A percentile compares a stretch with the other conserved stretches of the same genome.
Evolutionary conservation across 106 monocot genomes (phyloP).

Genomic region (Gastrodia elata): DNA sequence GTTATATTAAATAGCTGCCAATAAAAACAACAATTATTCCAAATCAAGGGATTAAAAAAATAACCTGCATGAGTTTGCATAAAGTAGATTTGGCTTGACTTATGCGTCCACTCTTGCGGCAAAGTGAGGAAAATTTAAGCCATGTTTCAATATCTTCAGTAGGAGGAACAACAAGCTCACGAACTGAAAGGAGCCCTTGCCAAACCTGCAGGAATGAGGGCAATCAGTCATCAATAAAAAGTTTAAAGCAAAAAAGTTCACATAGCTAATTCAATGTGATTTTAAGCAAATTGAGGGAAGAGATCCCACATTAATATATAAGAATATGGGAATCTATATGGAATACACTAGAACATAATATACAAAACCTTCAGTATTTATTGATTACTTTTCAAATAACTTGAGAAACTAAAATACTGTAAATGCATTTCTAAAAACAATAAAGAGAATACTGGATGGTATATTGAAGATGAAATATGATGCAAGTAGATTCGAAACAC

Average conservation of each 20-base stretch:
- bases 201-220: constrained; percentile 45
- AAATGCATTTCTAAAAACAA: not conserved
- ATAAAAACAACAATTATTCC: not conserved
- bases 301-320: not conserved
- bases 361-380: not conserved
- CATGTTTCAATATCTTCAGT: constrained; percentile 90
- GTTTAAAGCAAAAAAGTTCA: too few relatives aligned
- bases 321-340: not conserved
- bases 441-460: not conserved
- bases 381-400: not conserved
- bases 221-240: not conserved
- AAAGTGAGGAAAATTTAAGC: constrained; percentile 99
- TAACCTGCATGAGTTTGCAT: constrained; percentile 81
- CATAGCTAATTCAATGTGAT: not conserved
- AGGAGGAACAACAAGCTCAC: constrained; percentile 93
- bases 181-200: constrained; percentile 88
- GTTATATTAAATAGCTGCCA: not conserved
- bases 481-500: not conserved
- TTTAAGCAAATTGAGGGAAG: not conserved
- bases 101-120: constrained; percentile 87
- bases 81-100: constrained; percentile 94
- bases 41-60: not conserved
- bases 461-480: not conserved
- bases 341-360: not conserved
- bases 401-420: not conserved